These are phyloP conservation scores for Ustilaginoidea virens DNA, from an alignment of 2,329 filamentous ascomycete genomes.

Conservation along the genomic window DNA sequence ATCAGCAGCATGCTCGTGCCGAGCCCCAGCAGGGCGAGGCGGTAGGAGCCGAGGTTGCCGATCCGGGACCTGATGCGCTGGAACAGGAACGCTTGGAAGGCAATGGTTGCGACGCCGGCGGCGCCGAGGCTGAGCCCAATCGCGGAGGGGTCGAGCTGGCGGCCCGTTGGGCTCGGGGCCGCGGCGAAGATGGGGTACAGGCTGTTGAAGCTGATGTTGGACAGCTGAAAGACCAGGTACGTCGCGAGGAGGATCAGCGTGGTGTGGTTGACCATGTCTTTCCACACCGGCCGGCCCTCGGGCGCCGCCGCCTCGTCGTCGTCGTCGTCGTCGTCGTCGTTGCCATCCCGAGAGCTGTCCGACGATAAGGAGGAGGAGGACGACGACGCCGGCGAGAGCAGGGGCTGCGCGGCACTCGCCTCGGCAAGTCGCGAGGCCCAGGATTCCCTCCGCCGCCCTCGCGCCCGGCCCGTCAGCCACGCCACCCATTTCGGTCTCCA, in stretches of 20 bases:
- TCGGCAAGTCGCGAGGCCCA: constrained; percentile 22
- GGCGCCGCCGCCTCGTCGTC: constrained; percentile 4
- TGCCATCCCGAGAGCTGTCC: constrained; percentile 10
- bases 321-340: constrained; percentile 9
- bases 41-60: constrained; percentile 77
- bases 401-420: constrained; percentile 10
- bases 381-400: constrained; percentile 14
- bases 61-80: constrained; percentile 60
- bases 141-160: constrained; percentile 57
- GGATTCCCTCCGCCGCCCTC: constrained; percentile 12
- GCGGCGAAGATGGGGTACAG: constrained; percentile 89
- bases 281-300: constrained; percentile 24
- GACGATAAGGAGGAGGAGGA: constrained; percentile 7
- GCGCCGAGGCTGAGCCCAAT: constrained; percentile 79
- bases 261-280: constrained; percentile 58
- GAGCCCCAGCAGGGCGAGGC: constrained; percentile 62
- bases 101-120: constrained; percentile 69
- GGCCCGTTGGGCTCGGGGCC: constrained; percentile 58
- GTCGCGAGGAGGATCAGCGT: constrained; percentile 69
- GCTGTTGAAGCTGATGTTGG: constrained; percentile 90
- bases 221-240: constrained; percentile 85
- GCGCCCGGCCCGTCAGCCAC: constrained; percentile 14
- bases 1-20: constrained; percentile 72
- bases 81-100: constrained; percentile 82
- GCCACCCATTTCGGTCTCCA: constrained; percentile 19